These are phyloP conservation scores for Globisporangium paroecandrum DNA, from an alignment of 352 stramenopile species.

Conservation along the genomic window DNA sequence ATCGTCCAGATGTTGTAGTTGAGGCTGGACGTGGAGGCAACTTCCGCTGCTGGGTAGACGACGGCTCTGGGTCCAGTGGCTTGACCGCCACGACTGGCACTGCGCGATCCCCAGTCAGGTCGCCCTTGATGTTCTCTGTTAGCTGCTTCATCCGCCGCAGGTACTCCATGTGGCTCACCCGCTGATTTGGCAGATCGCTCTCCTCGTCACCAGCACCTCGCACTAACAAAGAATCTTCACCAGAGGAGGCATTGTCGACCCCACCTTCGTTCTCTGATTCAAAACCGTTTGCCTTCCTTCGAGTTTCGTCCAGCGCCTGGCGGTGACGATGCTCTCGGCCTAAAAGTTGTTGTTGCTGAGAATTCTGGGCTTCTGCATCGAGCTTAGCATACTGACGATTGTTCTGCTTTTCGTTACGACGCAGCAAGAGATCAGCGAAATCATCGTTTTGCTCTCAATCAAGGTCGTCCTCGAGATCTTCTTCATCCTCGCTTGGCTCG, in stretches of 20 bases:
- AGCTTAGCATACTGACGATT: no score
- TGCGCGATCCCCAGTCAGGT: constrained; percentile 25
- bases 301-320: constrained; percentile 29
- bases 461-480: constrained; percentile 1
- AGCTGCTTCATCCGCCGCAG: constrained; percentile 63
- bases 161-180: constrained; percentile 69
- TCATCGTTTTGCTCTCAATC: constrained; percentile 16
- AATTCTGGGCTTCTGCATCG: background rate
- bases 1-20: background rate
- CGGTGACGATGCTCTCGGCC: constrained; percentile 23
- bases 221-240: constrained; percentile 4
- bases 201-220: constrained; percentile 39
- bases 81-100: background rate
- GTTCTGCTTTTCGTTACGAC: background rate
- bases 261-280: background rate
- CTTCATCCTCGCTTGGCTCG: constrained; percentile 27
- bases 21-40: background rate
- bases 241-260: background rate
- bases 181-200: constrained; percentile 44
- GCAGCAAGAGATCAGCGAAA: constrained; percentile 13
- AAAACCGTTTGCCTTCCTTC: background rate
- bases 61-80: background rate
- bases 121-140: constrained; percentile 60
- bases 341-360: background rate
- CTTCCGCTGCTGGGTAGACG: background rate